Base-by-base conservation (phyloP, 2,329 filamentous ascomycete species). In the Fusarium torreyae region DNA sequence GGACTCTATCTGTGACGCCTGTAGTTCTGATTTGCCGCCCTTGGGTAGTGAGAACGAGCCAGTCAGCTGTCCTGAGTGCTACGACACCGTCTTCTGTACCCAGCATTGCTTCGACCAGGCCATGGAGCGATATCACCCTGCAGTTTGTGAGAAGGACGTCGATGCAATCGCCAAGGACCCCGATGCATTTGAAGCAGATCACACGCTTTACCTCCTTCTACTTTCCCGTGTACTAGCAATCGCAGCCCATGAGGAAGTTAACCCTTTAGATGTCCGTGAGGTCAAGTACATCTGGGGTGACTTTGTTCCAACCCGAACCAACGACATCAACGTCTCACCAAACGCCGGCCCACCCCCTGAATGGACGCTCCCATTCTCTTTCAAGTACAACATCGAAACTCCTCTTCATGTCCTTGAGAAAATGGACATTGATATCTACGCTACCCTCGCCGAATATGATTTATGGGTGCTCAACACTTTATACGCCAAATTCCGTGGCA, bases 401-500 rank as follows among this genome's bases (percentile, higher is more conserved):
- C 92, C 93, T 1, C 85, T 95, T 7, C 91, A 94, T 75, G 85
- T 95, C 33, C 85, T 96, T 17, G 92, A 94, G 77, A 94, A 93
- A 79, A 94, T 96, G 91, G 92, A 94, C 70, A 84, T 95, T 57
- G 91, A 95, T 76, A 89, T 94, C 53, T 95, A 91, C 77, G 84
- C 82, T 15, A 81, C 81, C 0, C 78, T 90, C 6, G 80, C 81
- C 10, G 79, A 83, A 24, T 90, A 92, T 77, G 92, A 94, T 72
- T 80, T 92, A 8, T 96, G 93, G 93, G 87, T 98, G 17, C 87
- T 97, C 75, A 97, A 98, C 80, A 97, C 94, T 0, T 85, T 98
- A 7, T 97, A 95, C 78, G 89, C 92, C 69, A 98, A 98, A 78
- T 97, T 98, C 79, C 89, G 96, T 24, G 96, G 94, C 53, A 97